A percentile compares a stretch with the other conserved stretches of the same genome.
These are phyloP conservation scores for Trametes cinnabarina DNA, from an alignment of 768 basidiomycete genomes.

Conservation along the genomic window DNA sequence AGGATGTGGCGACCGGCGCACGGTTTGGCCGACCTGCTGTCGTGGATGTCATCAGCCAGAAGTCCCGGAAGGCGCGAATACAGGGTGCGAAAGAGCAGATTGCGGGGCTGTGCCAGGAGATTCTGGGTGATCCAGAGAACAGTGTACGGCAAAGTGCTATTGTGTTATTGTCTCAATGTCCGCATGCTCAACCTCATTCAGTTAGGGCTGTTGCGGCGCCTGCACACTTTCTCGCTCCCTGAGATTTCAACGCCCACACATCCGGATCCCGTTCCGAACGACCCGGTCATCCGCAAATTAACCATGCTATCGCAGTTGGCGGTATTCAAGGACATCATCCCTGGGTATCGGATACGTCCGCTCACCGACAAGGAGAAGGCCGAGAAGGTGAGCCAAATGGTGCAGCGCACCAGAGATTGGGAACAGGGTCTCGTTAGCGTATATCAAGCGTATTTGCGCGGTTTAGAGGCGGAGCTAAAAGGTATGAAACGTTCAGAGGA, in stretches of 20 bases:
- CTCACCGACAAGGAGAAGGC: constrained; percentile 88
- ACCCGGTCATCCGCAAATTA: constrained; percentile 79
- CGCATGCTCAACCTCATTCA: constrained; percentile 32
- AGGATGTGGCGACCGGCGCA: constrained; percentile 79
- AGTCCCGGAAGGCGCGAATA: constrained; percentile 64
- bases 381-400: constrained; percentile 93
- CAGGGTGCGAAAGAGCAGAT: constrained; percentile 91
- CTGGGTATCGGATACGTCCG: constrained; percentile 91
- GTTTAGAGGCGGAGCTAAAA: constrained; percentile 85
- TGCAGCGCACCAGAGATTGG: constrained; percentile 86
- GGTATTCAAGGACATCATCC: constrained; percentile 94
- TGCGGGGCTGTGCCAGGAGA: constrained; percentile 89
- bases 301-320: constrained; percentile 88
- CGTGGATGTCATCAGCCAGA: constrained; percentile 62
- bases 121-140: constrained; percentile 92
- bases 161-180: neutral
- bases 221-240: constrained; percentile 85
- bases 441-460: constrained; percentile 87
- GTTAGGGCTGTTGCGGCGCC: constrained; percentile 84
- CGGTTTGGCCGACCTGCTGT: constrained; percentile 86
- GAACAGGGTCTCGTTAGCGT: constrained; percentile 88
- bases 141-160: constrained; percentile 55
- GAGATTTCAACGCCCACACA: constrained; percentile 69
- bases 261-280: constrained; percentile 72
- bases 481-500: constrained; percentile 42